Conservation (phyloP, 2,329 filamentous ascomycete genomes). For the Amauroascus niger region DNA sequence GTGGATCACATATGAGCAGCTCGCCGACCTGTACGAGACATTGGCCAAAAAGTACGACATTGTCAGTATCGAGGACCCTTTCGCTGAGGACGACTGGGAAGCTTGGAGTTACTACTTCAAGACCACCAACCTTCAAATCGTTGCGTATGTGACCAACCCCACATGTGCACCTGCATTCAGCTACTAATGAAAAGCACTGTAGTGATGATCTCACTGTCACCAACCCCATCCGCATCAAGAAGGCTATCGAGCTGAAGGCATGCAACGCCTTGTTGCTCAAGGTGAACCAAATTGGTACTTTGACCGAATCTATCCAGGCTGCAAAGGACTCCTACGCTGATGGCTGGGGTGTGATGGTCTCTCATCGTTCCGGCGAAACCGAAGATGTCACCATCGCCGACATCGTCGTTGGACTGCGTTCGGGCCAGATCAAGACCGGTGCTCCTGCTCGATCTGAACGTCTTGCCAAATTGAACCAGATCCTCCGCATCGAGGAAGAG, state of each 20-base stretch:
- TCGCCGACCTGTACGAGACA: conserved; percentile 80
- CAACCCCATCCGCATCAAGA: conserved; percentile 98
- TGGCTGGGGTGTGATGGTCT: conserved; percentile 98
- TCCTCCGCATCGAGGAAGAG: conserved; percentile 99
- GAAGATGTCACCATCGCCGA: conserved; percentile 99
- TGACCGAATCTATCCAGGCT: conserved; percentile 97
- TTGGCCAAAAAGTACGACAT: conserved; percentile 95
- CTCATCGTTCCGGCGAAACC: conserved; percentile 97
- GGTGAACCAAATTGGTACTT: conserved; percentile 99
- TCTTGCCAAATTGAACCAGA: conserved; percentile 99
- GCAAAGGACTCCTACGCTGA: conserved; percentile 96
- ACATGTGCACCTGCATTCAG: background rate
- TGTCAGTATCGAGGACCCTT: conserved; percentile 96
- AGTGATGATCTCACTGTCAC: conserved; percentile 97
- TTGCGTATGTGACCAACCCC: conserved; percentile 46
- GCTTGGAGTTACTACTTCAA: conserved; percentile 99
- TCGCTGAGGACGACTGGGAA: conserved; percentile 99
- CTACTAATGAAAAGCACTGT: background rate
- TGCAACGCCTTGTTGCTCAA: conserved; percentile 97
- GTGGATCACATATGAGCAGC: conserved; percentile 98
- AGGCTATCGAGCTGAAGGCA: conserved; percentile 97
- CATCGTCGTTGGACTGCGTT: conserved; percentile 90
- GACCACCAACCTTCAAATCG: conserved; percentile 96
- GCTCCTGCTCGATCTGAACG: conserved; percentile 93
- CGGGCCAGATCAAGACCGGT: conserved; percentile 98